A percentile compares a stretch with the other conserved stretches of the same genome.
These are phyloP conservation scores for Neoscytalidium dimidiatum DNA, from an alignment of 2,329 filamentous ascomycete genomes.

Conservation along the genomic window DNA sequence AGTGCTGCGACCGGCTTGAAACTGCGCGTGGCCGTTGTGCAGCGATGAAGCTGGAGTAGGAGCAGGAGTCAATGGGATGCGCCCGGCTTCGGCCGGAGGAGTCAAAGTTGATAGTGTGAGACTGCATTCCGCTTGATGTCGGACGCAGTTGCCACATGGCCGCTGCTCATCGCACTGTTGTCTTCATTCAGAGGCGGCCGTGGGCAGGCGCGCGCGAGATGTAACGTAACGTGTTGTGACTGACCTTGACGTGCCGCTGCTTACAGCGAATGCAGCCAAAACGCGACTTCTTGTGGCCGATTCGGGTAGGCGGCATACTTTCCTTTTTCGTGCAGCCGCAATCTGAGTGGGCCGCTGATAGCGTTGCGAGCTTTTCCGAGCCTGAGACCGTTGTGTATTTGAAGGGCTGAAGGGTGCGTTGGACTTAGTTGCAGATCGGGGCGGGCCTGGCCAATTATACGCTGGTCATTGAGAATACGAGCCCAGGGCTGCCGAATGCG, in stretches of 20 bases:
- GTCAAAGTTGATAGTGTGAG: background rate
- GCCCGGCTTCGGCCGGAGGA: background rate
- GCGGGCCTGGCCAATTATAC: conserved; percentile 2
- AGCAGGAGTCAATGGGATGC: background rate
- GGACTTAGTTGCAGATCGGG: background rate
- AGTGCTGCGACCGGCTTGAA: background rate
- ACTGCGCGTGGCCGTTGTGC: background rate
- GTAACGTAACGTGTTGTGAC: background rate
- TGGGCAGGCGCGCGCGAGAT: background rate
- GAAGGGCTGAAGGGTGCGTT: background rate
- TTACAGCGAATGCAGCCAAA: conserved; percentile 12
- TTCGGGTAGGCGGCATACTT: conserved; percentile 7
- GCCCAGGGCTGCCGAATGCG: background rate
- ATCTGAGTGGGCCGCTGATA: background rate
- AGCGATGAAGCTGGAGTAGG: background rate
- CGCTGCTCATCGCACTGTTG: conserved; percentile 12
- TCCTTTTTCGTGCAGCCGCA: background rate
- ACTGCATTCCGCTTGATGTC: conserved; percentile 1
- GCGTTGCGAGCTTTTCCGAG: background rate
- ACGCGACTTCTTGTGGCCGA: conserved; percentile 6
- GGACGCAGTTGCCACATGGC: background rate
- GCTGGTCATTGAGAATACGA: background rate
- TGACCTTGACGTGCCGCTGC: conserved; percentile 11
- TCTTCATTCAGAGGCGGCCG: background rate
- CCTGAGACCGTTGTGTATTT: background rate